These are phyloP conservation scores for Hibiscus mutabilis DNA, from an alignment of 345 rosid species.

Conservation along the genomic window DNA sequence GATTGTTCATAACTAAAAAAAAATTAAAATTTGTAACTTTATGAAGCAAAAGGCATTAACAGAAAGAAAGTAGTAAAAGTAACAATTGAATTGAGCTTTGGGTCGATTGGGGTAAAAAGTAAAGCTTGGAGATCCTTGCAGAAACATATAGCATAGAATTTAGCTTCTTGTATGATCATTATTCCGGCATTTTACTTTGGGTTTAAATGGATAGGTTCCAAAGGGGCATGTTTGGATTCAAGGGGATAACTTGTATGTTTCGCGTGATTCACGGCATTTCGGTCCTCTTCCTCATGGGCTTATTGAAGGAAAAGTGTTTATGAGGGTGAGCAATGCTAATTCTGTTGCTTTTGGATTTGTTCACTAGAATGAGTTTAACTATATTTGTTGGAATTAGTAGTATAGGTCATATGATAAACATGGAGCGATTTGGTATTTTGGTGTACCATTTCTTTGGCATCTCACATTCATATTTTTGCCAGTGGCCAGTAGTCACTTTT, in stretches of 20 bases:
- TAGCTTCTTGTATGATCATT: constrained; percentile 21
- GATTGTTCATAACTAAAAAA: neutral
- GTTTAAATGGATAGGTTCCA: constrained; percentile 19
- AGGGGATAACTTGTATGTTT: constrained; percentile 74
- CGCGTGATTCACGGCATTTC: constrained; percentile 55
- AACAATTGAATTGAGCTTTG: neutral
- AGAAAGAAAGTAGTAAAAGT: neutral
- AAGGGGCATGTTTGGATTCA: constrained; percentile 91
- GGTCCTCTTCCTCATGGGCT: constrained; percentile 82
- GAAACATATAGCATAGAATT: neutral
- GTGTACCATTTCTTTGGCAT: neutral
- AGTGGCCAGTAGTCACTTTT: no score
- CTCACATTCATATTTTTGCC: neutral
- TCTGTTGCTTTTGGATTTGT: constrained; percentile 1
- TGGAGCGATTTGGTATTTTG: neutral
- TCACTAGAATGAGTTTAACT: neutral
- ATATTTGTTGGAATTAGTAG: neutral
- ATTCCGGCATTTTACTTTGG: neutral
- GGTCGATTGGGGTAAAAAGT: neutral
- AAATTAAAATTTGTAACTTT: neutral
- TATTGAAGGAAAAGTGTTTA: constrained; percentile 62
- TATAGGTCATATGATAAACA: neutral
- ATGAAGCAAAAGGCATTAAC: neutral
- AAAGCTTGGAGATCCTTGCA: neutral
- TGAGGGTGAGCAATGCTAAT: constrained; percentile 35